Base-by-base conservation (phyloP, 2,329 filamentous ascomycete species). In the Fusarium graminum region DNA sequence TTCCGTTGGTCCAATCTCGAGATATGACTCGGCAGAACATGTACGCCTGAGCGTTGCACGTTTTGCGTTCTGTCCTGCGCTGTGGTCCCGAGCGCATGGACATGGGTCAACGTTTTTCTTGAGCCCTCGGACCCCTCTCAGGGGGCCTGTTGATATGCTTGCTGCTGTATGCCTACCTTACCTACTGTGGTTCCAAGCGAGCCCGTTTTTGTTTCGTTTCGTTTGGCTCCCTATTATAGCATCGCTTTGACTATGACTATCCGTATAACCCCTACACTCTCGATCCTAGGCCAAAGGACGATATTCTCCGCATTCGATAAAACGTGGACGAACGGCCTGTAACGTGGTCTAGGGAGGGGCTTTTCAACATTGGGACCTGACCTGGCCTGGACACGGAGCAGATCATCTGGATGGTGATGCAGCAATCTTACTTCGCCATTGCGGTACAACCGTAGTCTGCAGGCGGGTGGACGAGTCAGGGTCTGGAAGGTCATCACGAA, bases 191-290 rank as follows among this genome's bases (percentile, higher is more conserved):
- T 46, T 29, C 52, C 52, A 60, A 52, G 39, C 60, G 54, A 47
- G 25, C 36, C 55, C 64, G 65, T 68, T 68, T 68, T 68, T 50
- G 58, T 63, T 63, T 63, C 30, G 59, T 67, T 67, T 68, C 40
- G 64, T 67, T 68, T 63, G 14, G 34, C 43, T 22, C 22, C 17
- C 42, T 25, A 22, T 22, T 14, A 43, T 25, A 42, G 40, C 29
- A 36, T 38, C 19, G 38, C 30, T 38, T 38, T 59, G 43, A 51
- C 52, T 25, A 41, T 19, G 32, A 34, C 12, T 16, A 19, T n/a
- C 32, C 19, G n/a, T 43, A 26, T 22, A 25, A 32, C 43, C 52
- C 63, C 38, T 63, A 59, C 34, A 49, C 42, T n/a, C 50, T 43
- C 42, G 50, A 46, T 52, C 52, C 49, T 44, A 28, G 38, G 28